Evolutionary conservation across 2,329 filamentous ascomycete species (phyloP).

Genomic region (Dothistroma pini): DNA sequence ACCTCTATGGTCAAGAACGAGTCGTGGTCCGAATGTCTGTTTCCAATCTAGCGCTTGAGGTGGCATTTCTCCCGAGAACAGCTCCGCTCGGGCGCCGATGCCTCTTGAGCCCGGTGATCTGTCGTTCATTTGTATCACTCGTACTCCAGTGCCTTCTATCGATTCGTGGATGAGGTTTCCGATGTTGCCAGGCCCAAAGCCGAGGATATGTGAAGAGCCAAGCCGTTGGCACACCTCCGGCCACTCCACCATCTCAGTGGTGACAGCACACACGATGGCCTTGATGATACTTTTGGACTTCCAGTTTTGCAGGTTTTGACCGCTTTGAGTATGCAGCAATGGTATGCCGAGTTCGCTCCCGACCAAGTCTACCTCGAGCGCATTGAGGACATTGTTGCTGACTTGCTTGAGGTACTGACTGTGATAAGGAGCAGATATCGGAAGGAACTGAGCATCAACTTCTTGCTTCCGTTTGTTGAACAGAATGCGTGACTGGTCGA

Average conservation of each 20-base stretch:
- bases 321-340: neutral
- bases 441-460: slow-evolving; percentile 92
- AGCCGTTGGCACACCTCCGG: neutral
- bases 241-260: neutral
- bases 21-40: slow-evolving; percentile 70
- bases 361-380: neutral
- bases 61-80: neutral
- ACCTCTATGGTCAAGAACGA: slow-evolving; percentile 80
- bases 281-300: neutral
- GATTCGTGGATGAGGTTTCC: neutral
- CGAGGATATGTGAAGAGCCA: neutral
- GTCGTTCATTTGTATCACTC: neutral
- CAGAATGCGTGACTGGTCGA: slow-evolving; percentile 88
- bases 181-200: neutral
- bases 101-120: neutral
- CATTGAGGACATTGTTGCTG: slow-evolving; percentile 78
- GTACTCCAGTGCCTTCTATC: neutral
- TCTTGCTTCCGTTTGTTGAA: slow-evolving; percentile 91
- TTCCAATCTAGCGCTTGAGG: neutral
- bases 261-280: neutral
- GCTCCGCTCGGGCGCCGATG: neutral
- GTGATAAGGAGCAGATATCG: slow-evolving; percentile 95
- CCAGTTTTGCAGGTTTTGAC: neutral
- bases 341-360: neutral
- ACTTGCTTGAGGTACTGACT: slow-evolving; percentile 68